These are phyloP conservation scores for Fomitiporia mediterranea DNA, from an alignment of 1,284 basidiomycete genomes.

Conservation along the genomic window DNA sequence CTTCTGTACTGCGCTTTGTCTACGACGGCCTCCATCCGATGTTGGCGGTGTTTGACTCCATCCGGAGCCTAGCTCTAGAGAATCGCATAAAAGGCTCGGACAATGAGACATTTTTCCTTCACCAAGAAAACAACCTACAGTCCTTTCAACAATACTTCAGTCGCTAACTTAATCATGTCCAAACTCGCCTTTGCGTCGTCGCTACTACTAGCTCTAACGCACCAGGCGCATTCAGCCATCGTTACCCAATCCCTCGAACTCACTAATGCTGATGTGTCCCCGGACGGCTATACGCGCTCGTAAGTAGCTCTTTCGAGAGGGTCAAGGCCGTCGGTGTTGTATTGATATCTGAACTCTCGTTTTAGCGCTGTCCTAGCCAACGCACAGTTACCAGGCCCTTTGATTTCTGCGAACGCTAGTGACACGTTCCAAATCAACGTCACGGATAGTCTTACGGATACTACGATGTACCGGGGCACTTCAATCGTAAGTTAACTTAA, in stretches of 20 bases:
- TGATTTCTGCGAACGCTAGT: slow-evolving; percentile 23
- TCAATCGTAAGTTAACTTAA: slow-evolving; percentile 24
- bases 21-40: background rate
- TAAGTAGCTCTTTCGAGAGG: slow-evolving; percentile 20
- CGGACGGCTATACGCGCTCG: slow-evolving; percentile 32
- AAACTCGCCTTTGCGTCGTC: slow-evolving; percentile 1
- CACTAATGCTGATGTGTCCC: slow-evolving; percentile 21
- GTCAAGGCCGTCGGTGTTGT: background rate
- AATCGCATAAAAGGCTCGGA: background rate
- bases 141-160: background rate
- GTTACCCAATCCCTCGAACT: slow-evolving; percentile 19
- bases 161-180: background rate
- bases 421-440: slow-evolving; percentile 24
- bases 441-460: slow-evolving; percentile 23
- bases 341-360: background rate
- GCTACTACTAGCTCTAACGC: background rate
- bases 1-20: background rate
- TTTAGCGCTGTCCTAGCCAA: slow-evolving; percentile 21
- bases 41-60: too few species aligned
- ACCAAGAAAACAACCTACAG: background rate
- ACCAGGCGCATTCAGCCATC: slow-evolving; percentile 4
- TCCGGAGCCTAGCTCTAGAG: background rate
- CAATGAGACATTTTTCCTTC: background rate
- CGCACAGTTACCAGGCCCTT: slow-evolving; percentile 23
- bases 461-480: slow-evolving; percentile 28